phyloP scores from a whole-genome alignment of 257 asterid species.

The Petunia axillaris region DNA sequence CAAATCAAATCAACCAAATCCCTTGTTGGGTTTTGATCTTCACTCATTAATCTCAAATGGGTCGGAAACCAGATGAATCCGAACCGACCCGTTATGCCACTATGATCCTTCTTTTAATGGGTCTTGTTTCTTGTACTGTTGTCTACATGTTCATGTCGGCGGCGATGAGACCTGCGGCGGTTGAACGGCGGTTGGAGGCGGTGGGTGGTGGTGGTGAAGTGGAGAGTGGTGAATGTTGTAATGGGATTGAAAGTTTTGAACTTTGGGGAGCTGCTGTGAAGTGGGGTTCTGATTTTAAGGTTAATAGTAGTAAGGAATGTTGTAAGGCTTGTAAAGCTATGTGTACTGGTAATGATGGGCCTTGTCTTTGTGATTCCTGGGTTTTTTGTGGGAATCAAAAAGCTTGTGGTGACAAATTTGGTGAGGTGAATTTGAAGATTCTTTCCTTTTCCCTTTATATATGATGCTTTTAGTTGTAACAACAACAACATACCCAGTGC shows the following conservation, averaged over 20 bases:
- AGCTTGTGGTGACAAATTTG: conserved; percentile 78
- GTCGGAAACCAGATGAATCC: conserved; percentile 73
- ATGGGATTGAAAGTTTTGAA: conserved; percentile 75
- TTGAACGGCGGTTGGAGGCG: conserved; percentile 34
- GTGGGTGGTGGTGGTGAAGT: conserved; percentile 32
- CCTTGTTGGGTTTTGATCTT: conserved; percentile 39
- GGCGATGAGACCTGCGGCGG: conserved; percentile 42
- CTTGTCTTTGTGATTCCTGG: conserved; percentile 95
- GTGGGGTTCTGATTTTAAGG: conserved; percentile 93
- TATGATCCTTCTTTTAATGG: conserved; percentile 66
- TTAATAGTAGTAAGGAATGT: conserved; percentile 71
- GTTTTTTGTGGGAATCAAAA: conserved; percentile 83
- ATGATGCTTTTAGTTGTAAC: too few relatives aligned
- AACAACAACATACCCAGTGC: too few relatives aligned
- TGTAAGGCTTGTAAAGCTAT: conserved; percentile 76
- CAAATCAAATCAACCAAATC: conserved; percentile 21
- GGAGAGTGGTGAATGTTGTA: conserved; percentile 62
- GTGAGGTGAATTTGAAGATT: conserved; percentile 61
- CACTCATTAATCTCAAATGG: conserved; percentile 49
- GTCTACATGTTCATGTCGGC: conserved; percentile 72
- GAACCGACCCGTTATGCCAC: conserved; percentile 65
- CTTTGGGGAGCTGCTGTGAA: conserved; percentile 93
- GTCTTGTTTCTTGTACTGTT: conserved; percentile 64
- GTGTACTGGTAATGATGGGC: conserved; percentile 83
- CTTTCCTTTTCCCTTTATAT: background rate